These are phyloP conservation scores for Botrytis porri DNA, from an alignment of 2,329 filamentous ascomycete genomes.

Conservation along the genomic window DNA sequence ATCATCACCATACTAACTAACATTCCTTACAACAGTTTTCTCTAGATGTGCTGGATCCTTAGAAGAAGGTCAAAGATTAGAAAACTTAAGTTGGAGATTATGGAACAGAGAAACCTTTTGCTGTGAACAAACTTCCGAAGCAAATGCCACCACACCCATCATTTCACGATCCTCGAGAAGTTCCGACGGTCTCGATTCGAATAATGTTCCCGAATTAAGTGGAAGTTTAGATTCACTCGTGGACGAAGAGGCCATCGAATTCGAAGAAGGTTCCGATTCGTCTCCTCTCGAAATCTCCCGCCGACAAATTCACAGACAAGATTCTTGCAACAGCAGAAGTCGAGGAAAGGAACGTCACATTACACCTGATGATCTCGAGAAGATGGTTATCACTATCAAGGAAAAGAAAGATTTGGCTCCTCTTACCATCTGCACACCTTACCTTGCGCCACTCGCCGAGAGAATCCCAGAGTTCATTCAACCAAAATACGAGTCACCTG, in stretches of 20 bases:
- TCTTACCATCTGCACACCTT: conserved; percentile 43
- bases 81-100: conserved; percentile 93
- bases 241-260: conserved; percentile 64
- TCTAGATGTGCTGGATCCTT: conserved; percentile 91
- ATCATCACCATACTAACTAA: conserved; percentile 12
- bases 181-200: conserved; percentile 42
- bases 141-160: conserved; percentile 44
- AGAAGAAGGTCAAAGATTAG: conserved; percentile 85
- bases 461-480: background rate
- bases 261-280: conserved; percentile 46
- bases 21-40: conserved; percentile 61
- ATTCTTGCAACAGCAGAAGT: conserved; percentile 69
- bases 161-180: conserved; percentile 39
- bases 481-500: conserved; percentile 50
- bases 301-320: conserved; percentile 67
- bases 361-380: conserved; percentile 87
- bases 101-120: conserved; percentile 95
- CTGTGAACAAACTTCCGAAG: conserved; percentile 62
- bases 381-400: conserved; percentile 90
- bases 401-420: conserved; percentile 70
- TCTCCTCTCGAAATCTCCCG: conserved; percentile 54
- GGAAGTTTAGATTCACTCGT: conserved; percentile 72
- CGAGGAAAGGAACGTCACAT: conserved; percentile 81
- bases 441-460: conserved; percentile 42
- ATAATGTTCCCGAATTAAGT: conserved; percentile 69